Conservation (phyloP, 306 rosid genomes). For the Macrotyloma uniflorum region DNA sequence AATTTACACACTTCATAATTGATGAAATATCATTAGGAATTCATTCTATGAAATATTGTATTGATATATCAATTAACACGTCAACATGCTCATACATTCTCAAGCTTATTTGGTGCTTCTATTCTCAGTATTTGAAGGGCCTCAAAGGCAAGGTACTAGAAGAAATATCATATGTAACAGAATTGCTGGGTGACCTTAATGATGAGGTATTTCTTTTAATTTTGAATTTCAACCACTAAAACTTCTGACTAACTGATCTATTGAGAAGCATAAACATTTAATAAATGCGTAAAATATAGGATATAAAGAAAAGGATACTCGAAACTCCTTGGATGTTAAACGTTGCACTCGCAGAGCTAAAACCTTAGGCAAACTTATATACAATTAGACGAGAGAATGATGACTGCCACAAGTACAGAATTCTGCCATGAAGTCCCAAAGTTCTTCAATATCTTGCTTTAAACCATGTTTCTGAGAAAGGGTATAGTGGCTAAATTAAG, state of each 20-base stretch:
- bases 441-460: slow-evolving; percentile 4
- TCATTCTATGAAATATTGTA: slow-evolving; percentile 28
- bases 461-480: slow-evolving; percentile 5
- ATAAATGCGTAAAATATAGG: not conserved
- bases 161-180: slow-evolving; percentile 66
- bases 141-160: slow-evolving; percentile 52
- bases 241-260: slow-evolving; percentile 14
- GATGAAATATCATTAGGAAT: slow-evolving; percentile 19
- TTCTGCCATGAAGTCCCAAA: not conserved
- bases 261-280: not conserved
- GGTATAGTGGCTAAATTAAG: not conserved
- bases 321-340: not conserved
- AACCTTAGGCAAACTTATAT: not conserved
- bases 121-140: slow-evolving; percentile 63
- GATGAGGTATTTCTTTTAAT: slow-evolving; percentile 55
- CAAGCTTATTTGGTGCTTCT: slow-evolving; percentile 40
- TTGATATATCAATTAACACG: slow-evolving; percentile 7
- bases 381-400: slow-evolving; percentile 14
- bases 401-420: not conserved
- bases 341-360: not conserved
- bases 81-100: slow-evolving; percentile 26
- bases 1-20: slow-evolving; percentile 18
- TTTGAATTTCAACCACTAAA: slow-evolving; percentile 20
- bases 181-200: slow-evolving; percentile 53
- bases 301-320: slow-evolving; percentile 7